Evolutionary conservation across 148 eudicot species (phyloP).

Genomic region (Beta vulgaris): DNA sequence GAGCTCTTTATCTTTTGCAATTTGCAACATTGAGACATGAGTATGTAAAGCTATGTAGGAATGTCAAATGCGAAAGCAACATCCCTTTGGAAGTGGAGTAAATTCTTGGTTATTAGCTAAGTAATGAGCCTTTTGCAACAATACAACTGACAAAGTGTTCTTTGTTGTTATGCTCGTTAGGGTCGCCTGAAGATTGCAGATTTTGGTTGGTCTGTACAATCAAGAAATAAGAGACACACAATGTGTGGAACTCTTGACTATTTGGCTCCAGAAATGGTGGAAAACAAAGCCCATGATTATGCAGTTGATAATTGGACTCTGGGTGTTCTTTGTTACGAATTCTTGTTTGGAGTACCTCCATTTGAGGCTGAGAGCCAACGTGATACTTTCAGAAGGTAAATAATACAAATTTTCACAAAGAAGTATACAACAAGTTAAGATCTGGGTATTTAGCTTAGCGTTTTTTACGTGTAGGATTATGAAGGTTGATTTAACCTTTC

Average conservation of each 20-base stretch:
- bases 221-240: conserved; percentile 69
- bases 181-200: conserved; percentile 88
- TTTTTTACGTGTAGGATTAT: conserved; percentile 42
- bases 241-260: conserved; percentile 95
- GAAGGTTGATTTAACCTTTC: conserved; percentile 76
- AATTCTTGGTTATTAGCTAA: not conserved
- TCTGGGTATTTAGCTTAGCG: not conserved
- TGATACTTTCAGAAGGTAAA: conserved; percentile 74
- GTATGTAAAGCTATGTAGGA: too few species aligned
- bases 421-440: not conserved
- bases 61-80: too few species aligned
- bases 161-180: conserved; percentile 27
- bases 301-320: conserved; percentile 90
- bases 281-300: conserved; percentile 80
- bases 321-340: conserved; percentile 84
- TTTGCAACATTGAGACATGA: too few species aligned
- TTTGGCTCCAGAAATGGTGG: conserved; percentile 95
- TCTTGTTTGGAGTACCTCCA: conserved; percentile 82
- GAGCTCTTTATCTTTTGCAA: too few species aligned
- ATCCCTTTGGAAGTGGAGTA: too few species aligned
- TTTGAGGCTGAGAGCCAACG: conserved; percentile 81
- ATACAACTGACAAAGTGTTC: not conserved
- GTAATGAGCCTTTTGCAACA: not conserved
- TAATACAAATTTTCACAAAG: not conserved
- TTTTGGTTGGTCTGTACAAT: conserved; percentile 93